Conservation (phyloP, 208 protist genomes). For the Trichomonas vaginalis region DNA sequence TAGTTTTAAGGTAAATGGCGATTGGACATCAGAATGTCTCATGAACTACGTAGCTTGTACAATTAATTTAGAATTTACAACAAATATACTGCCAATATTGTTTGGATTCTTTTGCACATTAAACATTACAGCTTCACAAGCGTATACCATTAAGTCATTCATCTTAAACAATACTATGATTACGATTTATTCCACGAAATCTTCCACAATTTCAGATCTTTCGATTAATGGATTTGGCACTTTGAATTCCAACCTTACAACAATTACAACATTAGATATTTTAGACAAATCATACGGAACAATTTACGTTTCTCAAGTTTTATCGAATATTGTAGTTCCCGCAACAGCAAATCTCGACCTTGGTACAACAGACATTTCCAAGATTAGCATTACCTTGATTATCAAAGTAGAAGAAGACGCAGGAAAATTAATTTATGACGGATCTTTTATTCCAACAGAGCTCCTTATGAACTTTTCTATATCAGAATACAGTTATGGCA, state of each 20-base stretch:
- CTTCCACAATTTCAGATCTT: not conserved
- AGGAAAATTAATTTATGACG: not conserved
- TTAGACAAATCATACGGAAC: not conserved
- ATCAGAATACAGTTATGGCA: not conserved
- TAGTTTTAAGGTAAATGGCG: not conserved
- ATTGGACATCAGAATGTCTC: not conserved
- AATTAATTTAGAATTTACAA: not conserved
- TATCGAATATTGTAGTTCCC: not conserved
- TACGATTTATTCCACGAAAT: not conserved
- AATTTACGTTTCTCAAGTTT: not conserved
- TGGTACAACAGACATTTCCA: not conserved
- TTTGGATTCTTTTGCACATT: not conserved
- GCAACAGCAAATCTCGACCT: not conserved
- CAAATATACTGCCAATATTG: not conserved
- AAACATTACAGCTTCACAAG: not conserved
- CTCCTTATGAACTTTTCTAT: not conserved
- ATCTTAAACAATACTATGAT: not conserved
- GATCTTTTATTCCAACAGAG: not conserved
- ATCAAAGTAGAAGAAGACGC: not conserved
- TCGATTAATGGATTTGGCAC: too few relatives aligned
- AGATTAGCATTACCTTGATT: not conserved
- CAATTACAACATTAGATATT: not conserved
- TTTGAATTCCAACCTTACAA: not conserved
- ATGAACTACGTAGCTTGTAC: not conserved
- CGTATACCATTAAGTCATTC: not conserved